Conservation (phyloP, 2,329 filamentous ascomycete genomes). For the Fusarium verrucosum region DNA sequence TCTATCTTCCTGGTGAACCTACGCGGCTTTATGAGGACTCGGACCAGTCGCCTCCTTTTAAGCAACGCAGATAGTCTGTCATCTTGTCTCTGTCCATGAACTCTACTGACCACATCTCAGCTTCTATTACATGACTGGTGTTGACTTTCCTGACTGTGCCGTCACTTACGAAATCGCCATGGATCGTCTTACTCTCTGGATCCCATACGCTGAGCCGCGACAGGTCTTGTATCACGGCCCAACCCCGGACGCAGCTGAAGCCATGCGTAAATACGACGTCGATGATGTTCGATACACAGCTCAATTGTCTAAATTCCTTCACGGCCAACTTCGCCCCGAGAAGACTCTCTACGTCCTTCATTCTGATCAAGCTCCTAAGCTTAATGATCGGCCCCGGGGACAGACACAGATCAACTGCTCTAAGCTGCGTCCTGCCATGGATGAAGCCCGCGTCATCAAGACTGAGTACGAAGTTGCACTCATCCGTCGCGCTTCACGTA, state of each 20-base stretch:
- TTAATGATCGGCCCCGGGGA: slow-evolving; percentile 51
- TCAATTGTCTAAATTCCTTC: slow-evolving; percentile 61
- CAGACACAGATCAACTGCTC: slow-evolving; percentile 57
- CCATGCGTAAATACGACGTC: slow-evolving; percentile 70
- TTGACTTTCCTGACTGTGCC: slow-evolving; percentile 63
- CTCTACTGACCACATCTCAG: slow-evolving; percentile 45
- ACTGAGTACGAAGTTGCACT: slow-evolving; percentile 85
- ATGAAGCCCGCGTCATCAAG: slow-evolving; percentile 83
- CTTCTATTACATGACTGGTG: slow-evolving; percentile 68
- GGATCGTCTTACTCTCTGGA: slow-evolving; percentile 76
- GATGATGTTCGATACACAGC: slow-evolving; percentile 72
- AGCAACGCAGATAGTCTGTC: slow-evolving; percentile 67
- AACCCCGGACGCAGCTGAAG: slow-evolving; percentile 68
- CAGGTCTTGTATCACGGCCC: slow-evolving; percentile 71
- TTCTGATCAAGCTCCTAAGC: slow-evolving; percentile 52
- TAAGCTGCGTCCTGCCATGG: slow-evolving; percentile 75
- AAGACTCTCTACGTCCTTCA: slow-evolving; percentile 59
- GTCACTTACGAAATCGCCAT: slow-evolving; percentile 66
- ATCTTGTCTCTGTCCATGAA: neutral
- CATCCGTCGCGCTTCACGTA: slow-evolving; percentile 80
- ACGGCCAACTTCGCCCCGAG: slow-evolving; percentile 52
- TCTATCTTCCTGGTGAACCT: slow-evolving; percentile 65
- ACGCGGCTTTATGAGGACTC: slow-evolving; percentile 66
- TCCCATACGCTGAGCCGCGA: slow-evolving; percentile 72
- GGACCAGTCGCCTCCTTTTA: slow-evolving; percentile 64